Percentiles rank a stretch among this genome's conserved stretches.
Conservation (phyloP, 1,284 basidiomycete species). For the Microbotryomycetes sp. region DNA sequence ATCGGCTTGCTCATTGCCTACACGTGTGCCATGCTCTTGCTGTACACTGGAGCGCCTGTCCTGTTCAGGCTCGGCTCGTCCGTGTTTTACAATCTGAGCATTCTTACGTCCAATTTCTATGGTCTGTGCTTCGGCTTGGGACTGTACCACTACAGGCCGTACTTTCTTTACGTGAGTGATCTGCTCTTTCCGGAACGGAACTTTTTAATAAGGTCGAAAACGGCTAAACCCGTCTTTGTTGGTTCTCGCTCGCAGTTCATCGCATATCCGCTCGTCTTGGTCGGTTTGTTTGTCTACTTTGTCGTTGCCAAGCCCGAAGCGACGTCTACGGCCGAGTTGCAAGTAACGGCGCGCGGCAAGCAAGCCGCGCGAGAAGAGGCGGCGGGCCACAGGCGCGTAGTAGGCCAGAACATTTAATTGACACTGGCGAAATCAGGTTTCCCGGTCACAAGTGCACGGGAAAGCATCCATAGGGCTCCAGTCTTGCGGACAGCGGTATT, state of each 20-base stretch:
- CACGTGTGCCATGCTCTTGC: conserved; percentile 59
- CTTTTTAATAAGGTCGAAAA: neutral
- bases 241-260: conserved; percentile 4
- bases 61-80: conserved; percentile 74
- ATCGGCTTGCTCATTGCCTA: conserved; percentile 66
- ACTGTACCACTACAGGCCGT: conserved; percentile 33
- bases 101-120: conserved; percentile 77
- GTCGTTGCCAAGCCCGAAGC: conserved; percentile 23
- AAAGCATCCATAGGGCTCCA: too few relatives aligned
- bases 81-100: conserved; percentile 59
- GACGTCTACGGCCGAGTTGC: conserved; percentile 5
- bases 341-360: conserved; percentile 26
- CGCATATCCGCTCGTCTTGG: conserved; percentile 25
- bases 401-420: conserved; percentile 18
- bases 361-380: conserved; percentile 19
- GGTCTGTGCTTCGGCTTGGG: conserved; percentile 68
- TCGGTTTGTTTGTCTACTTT: conserved; percentile 29
- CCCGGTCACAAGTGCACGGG: too few relatives aligned
- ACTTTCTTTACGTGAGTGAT: conserved; percentile 22
- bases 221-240: neutral
- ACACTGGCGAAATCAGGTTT: too few relatives aligned
- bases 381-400: conserved; percentile 16
- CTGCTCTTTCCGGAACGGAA: neutral
- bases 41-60: conserved; percentile 76
- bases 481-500: too few relatives aligned